Evolutionary conservation across 805 yeast genomes (phyloP), one percentile per base, ranked within the genome.

Genomic region (Kuraishia capsulata): DNA sequence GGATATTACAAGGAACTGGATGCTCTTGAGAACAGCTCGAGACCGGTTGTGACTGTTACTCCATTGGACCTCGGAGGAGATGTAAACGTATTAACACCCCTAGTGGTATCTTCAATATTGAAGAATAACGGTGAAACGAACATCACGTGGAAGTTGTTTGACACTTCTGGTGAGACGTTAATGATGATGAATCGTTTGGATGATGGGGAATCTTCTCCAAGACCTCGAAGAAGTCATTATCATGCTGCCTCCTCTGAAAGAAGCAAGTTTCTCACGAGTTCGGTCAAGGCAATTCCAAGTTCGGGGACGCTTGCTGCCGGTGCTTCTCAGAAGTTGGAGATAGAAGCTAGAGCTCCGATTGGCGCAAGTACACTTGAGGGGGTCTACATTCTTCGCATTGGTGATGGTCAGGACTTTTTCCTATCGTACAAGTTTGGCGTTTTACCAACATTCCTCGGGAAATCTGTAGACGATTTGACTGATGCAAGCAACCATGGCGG

Each of bases 1-100:
- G 45, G 56, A 3, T 63, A 71, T 36, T 52, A 67, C 28, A 59
- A 59, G 44, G 56, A 57, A 26, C 47, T 68, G 28, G 73, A 77
- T 29, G 58, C 56, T 17, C 55, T 67, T 5, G 71, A 68, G 42
- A 73, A 73, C 35, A 52, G 61, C 4, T 51, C 62, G 11, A 57
- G 74, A 20, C 65, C 72, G 1, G 48, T 50, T 3, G 62, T 74
- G 2, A 49, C 52, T 2, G 65, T 73, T 19, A 44, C 54, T 33
- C 54, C 59, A 24, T 42, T 66, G 38, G 64, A 65, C 30, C 39
- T 62, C 20, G 32, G 50, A 10, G 33, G 44, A 32, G 51, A 59
- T 46, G n/a, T 47, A 30, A 44, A 52, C 29, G 52, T 58, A 32
- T 41, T 58, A 35, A 26, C 52, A 33, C 38, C 47, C 36, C 36